These are phyloP conservation scores for Pholiota molesta DNA, from an alignment of 768 basidiomycete species.

Conservation along the genomic window DNA sequence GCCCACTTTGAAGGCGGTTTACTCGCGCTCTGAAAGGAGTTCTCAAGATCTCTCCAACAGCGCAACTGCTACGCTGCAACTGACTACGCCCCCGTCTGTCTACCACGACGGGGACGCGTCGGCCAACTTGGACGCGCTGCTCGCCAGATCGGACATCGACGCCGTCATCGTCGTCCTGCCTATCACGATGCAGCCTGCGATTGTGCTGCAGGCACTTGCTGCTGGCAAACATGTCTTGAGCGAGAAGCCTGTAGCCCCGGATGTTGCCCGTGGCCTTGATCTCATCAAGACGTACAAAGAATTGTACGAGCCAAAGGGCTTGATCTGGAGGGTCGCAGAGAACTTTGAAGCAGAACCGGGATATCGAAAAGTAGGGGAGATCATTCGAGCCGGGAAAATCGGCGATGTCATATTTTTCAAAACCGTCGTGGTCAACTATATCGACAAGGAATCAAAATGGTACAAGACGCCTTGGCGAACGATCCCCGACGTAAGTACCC, in stretches of 20 bases:
- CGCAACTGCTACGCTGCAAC: constrained; percentile 43
- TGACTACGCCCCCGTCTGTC: constrained; percentile 44
- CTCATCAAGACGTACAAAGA: constrained; percentile 70
- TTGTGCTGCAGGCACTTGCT: constrained; percentile 63
- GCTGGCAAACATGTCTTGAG: constrained; percentile 89
- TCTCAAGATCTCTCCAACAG: constrained; percentile 53
- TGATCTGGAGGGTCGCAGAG: constrained; percentile 84
- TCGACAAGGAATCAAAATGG: constrained; percentile 70
- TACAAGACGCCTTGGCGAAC: constrained; percentile 87
- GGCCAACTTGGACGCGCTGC: constrained; percentile 59
- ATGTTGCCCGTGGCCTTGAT: constrained; percentile 61
- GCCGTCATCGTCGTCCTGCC: constrained; percentile 80
- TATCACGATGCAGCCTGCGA: constrained; percentile 70
- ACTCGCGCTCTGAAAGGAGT: constrained; percentile 75
- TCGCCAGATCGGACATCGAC: constrained; percentile 67
- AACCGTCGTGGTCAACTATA: constrained; percentile 49
- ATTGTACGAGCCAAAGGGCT: constrained; percentile 64
- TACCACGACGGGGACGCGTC: constrained; percentile 58
- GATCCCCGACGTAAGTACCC: constrained; percentile 67
- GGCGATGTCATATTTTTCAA: constrained; percentile 75
- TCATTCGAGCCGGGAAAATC: constrained; percentile 62
- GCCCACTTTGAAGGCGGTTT: constrained; percentile 63
- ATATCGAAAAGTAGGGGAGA: constrained; percentile 46
- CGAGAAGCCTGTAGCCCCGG: constrained; percentile 85
- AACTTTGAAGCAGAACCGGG: constrained; percentile 74